Percentiles rank a stretch among this genome's conserved stretches.
These are phyloP conservation scores for Fusarium irregulare DNA, from an alignment of 2,329 filamentous ascomycete genomes.

Conservation along the genomic window DNA sequence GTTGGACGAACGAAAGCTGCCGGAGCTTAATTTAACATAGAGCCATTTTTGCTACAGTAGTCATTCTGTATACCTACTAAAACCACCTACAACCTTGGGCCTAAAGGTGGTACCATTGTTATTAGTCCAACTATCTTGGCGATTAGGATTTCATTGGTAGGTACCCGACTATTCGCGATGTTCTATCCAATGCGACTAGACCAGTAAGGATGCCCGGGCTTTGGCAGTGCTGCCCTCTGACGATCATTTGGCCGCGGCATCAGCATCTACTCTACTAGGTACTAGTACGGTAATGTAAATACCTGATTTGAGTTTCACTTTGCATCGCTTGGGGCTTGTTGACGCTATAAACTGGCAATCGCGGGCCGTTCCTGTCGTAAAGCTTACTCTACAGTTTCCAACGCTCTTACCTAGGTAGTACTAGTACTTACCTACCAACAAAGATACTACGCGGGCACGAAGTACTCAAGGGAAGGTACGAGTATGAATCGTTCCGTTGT, in stretches of 20 bases:
- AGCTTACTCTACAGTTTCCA: neutral
- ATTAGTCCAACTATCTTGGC: neutral
- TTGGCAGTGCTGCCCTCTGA: neutral
- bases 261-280: neutral
- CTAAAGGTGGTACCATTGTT: neutral
- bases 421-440: neutral
- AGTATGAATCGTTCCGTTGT: neutral
- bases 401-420: neutral
- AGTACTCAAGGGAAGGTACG: neutral
- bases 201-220: neutral
- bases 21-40: conserved; percentile 27
- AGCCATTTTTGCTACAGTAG: neutral
- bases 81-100: neutral
- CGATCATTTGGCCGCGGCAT: conserved; percentile 15
- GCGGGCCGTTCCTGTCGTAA: conserved; percentile 18
- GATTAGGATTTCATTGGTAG: neutral
- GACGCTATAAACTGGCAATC: conserved; percentile 6
- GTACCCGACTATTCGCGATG: neutral
- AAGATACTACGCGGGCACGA: neutral
- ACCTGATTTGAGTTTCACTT: conserved; percentile 3
- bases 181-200: neutral
- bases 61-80: neutral
- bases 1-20: conserved; percentile 1
- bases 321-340: conserved; percentile 5
- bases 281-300: neutral